Evolutionary conservation across 805 yeast species (phyloP).

Genomic region (Candida ascalaphidarum): DNA sequence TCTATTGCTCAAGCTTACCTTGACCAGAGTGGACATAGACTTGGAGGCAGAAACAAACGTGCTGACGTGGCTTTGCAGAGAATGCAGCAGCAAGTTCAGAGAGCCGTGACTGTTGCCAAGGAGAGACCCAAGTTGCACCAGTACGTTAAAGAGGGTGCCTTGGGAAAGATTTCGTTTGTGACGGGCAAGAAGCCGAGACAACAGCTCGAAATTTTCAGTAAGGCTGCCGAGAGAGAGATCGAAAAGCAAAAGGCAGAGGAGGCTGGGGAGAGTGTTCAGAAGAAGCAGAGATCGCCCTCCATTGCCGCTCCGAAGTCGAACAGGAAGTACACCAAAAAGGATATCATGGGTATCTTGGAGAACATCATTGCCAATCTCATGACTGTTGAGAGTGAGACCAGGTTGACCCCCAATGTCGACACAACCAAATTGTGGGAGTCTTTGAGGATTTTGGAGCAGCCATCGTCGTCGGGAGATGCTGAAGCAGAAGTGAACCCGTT

Average conservation of each 20-base stretch:
- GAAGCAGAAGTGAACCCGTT: constrained; percentile 61
- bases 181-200: constrained; percentile 83
- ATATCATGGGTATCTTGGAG: constrained; percentile 62
- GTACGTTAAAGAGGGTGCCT: constrained; percentile 73
- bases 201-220: constrained; percentile 58
- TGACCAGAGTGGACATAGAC: constrained; percentile 84
- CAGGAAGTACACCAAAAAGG: constrained; percentile 30
- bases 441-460: constrained; percentile 60
- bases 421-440: constrained; percentile 62
- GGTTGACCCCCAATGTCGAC: constrained; percentile 25
- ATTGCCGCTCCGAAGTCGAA: constrained; percentile 22
- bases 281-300: constrained; percentile 20
- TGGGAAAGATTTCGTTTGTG: constrained; percentile 77
- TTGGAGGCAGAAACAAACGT: constrained; percentile 76
- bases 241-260: constrained; percentile 18
- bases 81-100: constrained; percentile 97
- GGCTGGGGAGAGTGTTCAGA: constrained; percentile 10
- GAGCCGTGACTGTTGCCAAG: constrained; percentile 91
- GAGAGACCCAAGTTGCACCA: constrained; percentile 67
- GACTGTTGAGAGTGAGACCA: constrained; percentile 60
- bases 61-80: constrained; percentile 90
- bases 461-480: constrained; percentile 41
- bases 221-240: constrained; percentile 40
- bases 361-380: constrained; percentile 68
- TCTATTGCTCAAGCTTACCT: constrained; percentile 89